Conservation (phyloP, 2,329 filamentous ascomycete genomes). For the Verticillium albo-atrum region DNA sequence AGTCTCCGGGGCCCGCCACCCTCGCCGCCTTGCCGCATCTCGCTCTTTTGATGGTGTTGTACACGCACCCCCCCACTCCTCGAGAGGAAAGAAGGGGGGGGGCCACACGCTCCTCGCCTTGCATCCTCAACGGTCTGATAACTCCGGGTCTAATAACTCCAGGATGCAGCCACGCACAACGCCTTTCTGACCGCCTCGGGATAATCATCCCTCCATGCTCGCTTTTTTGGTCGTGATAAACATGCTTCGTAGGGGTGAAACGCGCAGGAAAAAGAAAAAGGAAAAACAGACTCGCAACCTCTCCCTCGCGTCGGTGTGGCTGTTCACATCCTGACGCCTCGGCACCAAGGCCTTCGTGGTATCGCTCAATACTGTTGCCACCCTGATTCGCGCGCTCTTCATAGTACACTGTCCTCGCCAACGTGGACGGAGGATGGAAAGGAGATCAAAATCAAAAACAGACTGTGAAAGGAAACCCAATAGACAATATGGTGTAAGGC, state of each 20-base stretch:
- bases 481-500: not conserved
- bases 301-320: not conserved
- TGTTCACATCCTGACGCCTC: not conserved
- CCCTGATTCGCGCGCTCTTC: not conserved
- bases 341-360: not conserved
- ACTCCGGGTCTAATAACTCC: not conserved
- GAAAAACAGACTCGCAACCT: not conserved
- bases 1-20: too few relatives aligned
- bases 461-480: not conserved
- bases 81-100: not conserved
- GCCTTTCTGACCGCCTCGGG: not conserved
- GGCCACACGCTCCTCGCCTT: not conserved
- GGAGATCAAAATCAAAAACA: not conserved
- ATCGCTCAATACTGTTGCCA: not conserved
- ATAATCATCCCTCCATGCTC: not conserved
- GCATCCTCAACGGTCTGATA: not conserved
- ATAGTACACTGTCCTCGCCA: not conserved
- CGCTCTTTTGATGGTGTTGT: not conserved
- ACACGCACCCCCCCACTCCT: not conserved
- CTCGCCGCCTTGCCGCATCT: not conserved
- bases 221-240: not conserved
- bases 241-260: not conserved
- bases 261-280: not conserved
- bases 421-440: not conserved
- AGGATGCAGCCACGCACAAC: not conserved